Base-by-base conservation (phyloP, 768 basidiomycete species). In the Boletus barrowsii region DNA sequence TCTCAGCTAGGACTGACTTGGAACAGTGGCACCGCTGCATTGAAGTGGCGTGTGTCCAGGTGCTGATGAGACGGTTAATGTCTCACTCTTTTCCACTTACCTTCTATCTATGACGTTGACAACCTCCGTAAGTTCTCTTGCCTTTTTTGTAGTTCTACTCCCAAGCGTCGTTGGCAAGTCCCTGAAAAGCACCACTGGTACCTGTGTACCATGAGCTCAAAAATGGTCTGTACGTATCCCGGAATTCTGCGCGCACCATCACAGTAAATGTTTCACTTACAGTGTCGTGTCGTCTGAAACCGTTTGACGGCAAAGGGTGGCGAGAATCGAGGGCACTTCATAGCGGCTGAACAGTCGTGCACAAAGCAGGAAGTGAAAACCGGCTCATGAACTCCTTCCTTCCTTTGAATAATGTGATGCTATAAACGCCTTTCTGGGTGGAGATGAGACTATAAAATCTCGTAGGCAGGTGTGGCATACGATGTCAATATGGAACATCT, bases 401-500 rank as follows among this genome's bases (percentile, higher is more conserved):
- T 17, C 33, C 14, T 10, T 35, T 35, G 33, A 14, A 14, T 35
- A 5, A 14, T 35, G 33, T n/a, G 6, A 39, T 39, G 18, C 29
- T 17, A 17, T 17, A 33, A 22, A 22, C 22, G 22, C 22, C 22
- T 8, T 32, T 17, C n/a, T 15, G 1, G 29, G 46, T 24, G 39
- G 20, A 39, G 18, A 10, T 10, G 44, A 46, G 18, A 9, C 39
- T 46, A 59, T 60, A 60, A 59, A 59, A 20, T 30, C 29, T n/a
- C 30, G 17, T 22, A 20, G 20, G 10, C 37, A 3, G n/a, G 17
- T 47, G 41, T 15, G 26, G 5, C 39, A 42, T 13, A 37, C 32
- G 20, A 17, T 35, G 30, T 33, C 49, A 33, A 30, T 47, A 63
- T 64, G 62, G 45, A 41, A 17, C 8, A 18, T 18, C 22, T 49